Evolutionary conservation across 2,329 filamentous ascomycete genomes (phyloP).

Genomic region (Hirsutella minnesotensis): DNA sequence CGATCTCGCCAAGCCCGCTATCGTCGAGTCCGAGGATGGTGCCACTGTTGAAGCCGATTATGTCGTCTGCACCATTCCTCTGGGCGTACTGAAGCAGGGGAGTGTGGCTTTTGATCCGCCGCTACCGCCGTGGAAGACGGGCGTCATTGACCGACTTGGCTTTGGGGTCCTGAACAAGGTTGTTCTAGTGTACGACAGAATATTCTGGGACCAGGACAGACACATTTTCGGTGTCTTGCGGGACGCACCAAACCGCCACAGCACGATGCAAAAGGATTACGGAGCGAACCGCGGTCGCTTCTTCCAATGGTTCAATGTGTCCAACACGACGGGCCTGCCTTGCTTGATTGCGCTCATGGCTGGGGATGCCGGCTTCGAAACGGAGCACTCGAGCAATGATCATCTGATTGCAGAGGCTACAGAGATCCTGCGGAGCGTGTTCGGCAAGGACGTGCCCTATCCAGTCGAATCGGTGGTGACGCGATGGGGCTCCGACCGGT

Average conservation of each 20-base stretch:
- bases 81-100: conserved; percentile 82
- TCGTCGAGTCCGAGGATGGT: conserved; percentile 68
- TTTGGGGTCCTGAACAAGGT: conserved; percentile 96
- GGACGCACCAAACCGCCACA: conserved; percentile 55
- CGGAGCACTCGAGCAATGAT: conserved; percentile 65
- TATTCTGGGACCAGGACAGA: conserved; percentile 82
- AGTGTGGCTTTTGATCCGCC: conserved; percentile 78
- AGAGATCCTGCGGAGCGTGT: conserved; percentile 63
- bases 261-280: conserved; percentile 71
- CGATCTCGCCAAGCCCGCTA: conserved; percentile 34
- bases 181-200: conserved; percentile 73
- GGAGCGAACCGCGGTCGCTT: conserved; percentile 71
- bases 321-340: conserved; percentile 77
- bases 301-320: conserved; percentile 96
- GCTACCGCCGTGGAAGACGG: conserved; percentile 76
- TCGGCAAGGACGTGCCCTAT: conserved; percentile 56
- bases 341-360: conserved; percentile 91
- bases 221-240: conserved; percentile 93
- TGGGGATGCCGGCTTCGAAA: conserved; percentile 82
- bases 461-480: conserved; percentile 84
- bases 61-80: conserved; percentile 79
- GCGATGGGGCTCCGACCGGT: conserved; percentile 81
- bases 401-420: conserved; percentile 73
- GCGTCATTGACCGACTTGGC: conserved; percentile 71
- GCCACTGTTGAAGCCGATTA: conserved; percentile 70